Evolutionary conservation across 495 filamentous ascomycete genomes (phyloP).

Genomic region (Neurospora terricola): DNA sequence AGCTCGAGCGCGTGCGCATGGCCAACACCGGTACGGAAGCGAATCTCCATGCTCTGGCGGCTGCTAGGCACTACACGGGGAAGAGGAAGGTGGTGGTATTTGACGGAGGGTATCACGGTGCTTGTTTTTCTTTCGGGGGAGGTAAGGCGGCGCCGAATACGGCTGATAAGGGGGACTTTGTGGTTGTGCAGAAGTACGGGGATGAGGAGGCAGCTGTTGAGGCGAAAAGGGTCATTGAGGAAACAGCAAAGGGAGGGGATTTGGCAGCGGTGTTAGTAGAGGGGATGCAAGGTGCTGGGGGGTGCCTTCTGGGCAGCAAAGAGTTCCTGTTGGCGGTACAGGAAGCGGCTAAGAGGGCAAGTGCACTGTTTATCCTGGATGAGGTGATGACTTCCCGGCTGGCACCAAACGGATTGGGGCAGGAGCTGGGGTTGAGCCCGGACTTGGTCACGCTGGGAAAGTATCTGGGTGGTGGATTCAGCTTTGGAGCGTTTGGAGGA

Average conservation of each 20-base stretch:
- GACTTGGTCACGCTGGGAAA: constrained; percentile 56
- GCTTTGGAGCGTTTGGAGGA: constrained; percentile 56
- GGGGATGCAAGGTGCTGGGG: constrained; percentile 47
- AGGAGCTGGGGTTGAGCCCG: constrained; percentile 32
- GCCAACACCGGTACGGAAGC: constrained; percentile 47
- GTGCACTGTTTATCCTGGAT: constrained; percentile 49
- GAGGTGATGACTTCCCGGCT: constrained; percentile 57
- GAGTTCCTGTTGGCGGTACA: constrained; percentile 35
- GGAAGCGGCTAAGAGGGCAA: constrained; percentile 22
- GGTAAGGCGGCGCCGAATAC: constrained; percentile 17
- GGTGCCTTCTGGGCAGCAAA: constrained; percentile 32
- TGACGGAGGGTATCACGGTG: constrained; percentile 47
- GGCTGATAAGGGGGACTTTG: constrained; percentile 34
- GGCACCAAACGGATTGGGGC: constrained; percentile 35
- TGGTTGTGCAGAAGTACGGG: constrained; percentile 40
- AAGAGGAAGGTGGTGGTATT: constrained; percentile 39
- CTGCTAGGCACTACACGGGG: constrained; percentile 30
- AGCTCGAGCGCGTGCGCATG: constrained; percentile 37
- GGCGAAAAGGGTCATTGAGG: constrained; percentile 13
- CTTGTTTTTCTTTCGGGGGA: constrained; percentile 28
- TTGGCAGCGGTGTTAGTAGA: constrained; percentile 51
- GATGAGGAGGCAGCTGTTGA: constrained; percentile 29
- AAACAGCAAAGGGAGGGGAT: constrained; percentile 1
- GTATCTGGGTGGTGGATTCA: constrained; percentile 52
- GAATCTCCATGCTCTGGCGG: constrained; percentile 37